Conservation (phyloP, 306 rosid genomes). For the Cajanus cajan region DNA sequence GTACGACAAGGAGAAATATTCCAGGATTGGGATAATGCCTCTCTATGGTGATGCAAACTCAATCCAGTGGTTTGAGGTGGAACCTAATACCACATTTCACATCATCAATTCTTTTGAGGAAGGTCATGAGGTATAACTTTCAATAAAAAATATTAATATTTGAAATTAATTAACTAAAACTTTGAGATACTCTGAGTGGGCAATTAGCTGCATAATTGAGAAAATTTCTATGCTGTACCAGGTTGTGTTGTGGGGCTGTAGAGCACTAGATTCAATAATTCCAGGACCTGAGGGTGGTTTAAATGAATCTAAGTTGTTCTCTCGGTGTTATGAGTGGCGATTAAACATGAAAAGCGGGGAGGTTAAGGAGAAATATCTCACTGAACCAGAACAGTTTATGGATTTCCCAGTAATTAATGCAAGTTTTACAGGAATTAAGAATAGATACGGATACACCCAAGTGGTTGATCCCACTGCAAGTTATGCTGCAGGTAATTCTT, state of each 20-base stretch:
- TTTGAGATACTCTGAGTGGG: neutral
- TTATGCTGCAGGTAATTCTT: constrained; percentile 40
- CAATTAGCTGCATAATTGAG: neutral
- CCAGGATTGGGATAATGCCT: constrained; percentile 82
- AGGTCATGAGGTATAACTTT: constrained; percentile 44
- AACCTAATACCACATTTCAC: constrained; percentile 61
- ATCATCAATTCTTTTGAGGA: constrained; percentile 66
- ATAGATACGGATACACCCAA: constrained; percentile 55
- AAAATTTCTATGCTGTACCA: constrained; percentile 2
- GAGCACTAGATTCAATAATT: constrained; percentile 56
- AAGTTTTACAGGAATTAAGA: constrained; percentile 47
- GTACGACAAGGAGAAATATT: constrained; percentile 47
- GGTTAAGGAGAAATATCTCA: constrained; percentile 47
- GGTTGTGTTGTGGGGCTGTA: constrained; percentile 79
- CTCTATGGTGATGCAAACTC: constrained; percentile 60
- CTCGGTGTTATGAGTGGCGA: constrained; percentile 63
- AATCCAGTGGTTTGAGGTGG: constrained; percentile 62
- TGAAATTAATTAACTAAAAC: neutral
- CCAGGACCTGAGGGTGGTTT: constrained; percentile 50
- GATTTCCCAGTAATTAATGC: constrained; percentile 69
- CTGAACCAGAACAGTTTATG: constrained; percentile 33
- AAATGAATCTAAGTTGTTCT: constrained; percentile 31
- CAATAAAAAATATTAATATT: neutral
- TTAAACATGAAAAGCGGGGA: constrained; percentile 56
- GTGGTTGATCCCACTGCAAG: constrained; percentile 46